These are phyloP conservation scores for Fomitopsis pinicola DNA, from an alignment of 1,284 basidiomycete species.

Conservation along the genomic window DNA sequence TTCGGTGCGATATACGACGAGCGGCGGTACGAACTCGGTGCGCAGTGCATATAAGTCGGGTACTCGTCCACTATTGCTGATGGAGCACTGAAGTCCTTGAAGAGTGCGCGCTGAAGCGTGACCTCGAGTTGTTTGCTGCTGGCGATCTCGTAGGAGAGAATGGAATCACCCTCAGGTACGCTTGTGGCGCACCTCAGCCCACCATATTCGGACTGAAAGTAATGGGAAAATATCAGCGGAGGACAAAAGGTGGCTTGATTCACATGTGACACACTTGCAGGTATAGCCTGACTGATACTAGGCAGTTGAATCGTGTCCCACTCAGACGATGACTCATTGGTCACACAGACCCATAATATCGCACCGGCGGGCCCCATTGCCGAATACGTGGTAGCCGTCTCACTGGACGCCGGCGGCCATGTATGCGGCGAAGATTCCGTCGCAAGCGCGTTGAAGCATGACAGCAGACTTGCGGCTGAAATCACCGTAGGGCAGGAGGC, in stretches of 20 bases:
- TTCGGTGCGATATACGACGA: conserved; percentile 38
- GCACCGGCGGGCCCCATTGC: conserved; percentile 57
- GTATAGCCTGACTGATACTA: neutral
- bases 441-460: conserved; percentile 35
- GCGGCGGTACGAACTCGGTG: conserved; percentile 36
- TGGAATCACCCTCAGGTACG: conserved; percentile 48
- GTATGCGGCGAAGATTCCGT: conserved; percentile 40
- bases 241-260: conserved; percentile 65
- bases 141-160: conserved; percentile 63
- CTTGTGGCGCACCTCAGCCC: neutral
- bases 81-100: conserved; percentile 36
- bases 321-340: conserved; percentile 36
- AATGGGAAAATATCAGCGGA: conserved; percentile 32
- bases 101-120: conserved; percentile 59
- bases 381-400: conserved; percentile 45
- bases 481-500: conserved; percentile 35
- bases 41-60: neutral
- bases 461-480: conserved; percentile 27
- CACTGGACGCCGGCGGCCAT: conserved; percentile 2
- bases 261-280: neutral
- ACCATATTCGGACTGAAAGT: neutral
- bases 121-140: conserved; percentile 60
- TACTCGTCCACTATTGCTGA: neutral
- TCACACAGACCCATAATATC: conserved; percentile 28
- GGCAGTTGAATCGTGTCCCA: conserved; percentile 36